A percentile compares a stretch with the other conserved stretches of the same genome.
Evolutionary conservation across 495 filamentous ascomycete species (phyloP).

Genomic region (Aspergillus sclerotioniger): DNA sequence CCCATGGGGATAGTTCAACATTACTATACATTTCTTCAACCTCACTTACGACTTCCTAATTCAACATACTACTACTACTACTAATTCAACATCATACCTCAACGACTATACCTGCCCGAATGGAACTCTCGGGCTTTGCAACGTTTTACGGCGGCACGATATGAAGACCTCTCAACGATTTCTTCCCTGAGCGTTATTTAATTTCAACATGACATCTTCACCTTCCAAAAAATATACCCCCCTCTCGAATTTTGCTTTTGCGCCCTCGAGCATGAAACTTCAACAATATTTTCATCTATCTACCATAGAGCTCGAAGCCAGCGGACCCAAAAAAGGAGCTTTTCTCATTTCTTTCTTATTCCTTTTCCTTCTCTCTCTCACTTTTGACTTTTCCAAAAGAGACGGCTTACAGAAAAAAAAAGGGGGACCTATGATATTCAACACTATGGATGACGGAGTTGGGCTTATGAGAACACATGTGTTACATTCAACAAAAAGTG

Average conservation of each 20-base stretch:
- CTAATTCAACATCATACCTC: slow-evolving; percentile 49
- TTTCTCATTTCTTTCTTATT: slow-evolving; percentile 6
- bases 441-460: slow-evolving; percentile 31
- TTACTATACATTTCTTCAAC: slow-evolving; percentile 16
- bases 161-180: slow-evolving; percentile 53
- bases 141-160: slow-evolving; percentile 48
- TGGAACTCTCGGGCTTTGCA: slow-evolving; percentile 32
- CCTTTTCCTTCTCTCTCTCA: neutral
- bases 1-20: neutral
- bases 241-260: slow-evolving; percentile 14
- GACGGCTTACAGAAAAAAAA: slow-evolving; percentile 6
- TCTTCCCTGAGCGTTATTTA: slow-evolving; percentile 45
- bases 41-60: slow-evolving; percentile 20
- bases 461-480: slow-evolving; percentile 15
- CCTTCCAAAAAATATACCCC: slow-evolving; percentile 31
- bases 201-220: slow-evolving; percentile 48
- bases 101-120: slow-evolving; percentile 36
- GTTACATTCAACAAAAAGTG: slow-evolving; percentile 15
- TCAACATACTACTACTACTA: slow-evolving; percentile 18
- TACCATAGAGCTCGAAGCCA: slow-evolving; percentile 10
- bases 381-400: slow-evolving; percentile 1
- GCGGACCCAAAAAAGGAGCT: slow-evolving; percentile 1
- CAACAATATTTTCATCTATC: slow-evolving; percentile 33
- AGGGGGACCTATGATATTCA: slow-evolving; percentile 22
- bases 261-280: slow-evolving; percentile 23